Evolutionary conservation across 768 basidiomycete genomes (phyloP).

Genomic region (Bullera alba): DNA sequence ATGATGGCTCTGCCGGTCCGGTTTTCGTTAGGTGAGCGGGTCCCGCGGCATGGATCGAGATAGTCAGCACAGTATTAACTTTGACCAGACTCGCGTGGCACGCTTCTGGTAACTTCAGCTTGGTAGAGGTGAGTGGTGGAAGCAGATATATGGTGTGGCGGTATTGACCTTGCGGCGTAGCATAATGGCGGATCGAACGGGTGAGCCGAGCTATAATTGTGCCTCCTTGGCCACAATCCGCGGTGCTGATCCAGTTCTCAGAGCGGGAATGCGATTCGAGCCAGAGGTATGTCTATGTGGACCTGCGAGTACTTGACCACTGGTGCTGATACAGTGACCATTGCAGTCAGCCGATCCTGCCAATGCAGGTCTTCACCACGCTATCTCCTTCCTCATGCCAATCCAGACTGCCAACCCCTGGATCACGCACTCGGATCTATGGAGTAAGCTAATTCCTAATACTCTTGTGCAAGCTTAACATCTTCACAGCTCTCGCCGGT

Average conservation of each 20-base stretch:
- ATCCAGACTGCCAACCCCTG: slow-evolving; percentile 45
- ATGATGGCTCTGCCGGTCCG: slow-evolving; percentile 45
- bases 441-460: slow-evolving; percentile 29
- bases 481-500: slow-evolving; percentile 38
- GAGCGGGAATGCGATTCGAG: slow-evolving; percentile 43
- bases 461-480: background rate
- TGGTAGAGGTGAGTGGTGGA: slow-evolving; percentile 31
- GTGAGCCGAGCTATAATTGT: slow-evolving; percentile 6
- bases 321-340: background rate
- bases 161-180: slow-evolving; percentile 4
- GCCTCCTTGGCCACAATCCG: background rate
- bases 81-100: slow-evolving; percentile 44
- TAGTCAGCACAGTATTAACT: background rate
- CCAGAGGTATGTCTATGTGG: slow-evolving; percentile 28
- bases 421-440: slow-evolving; percentile 44
- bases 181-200: slow-evolving; percentile 44
- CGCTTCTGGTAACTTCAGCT: slow-evolving; percentile 43
- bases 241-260: slow-evolving; percentile 10
- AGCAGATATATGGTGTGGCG: background rate
- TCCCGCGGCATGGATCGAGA: slow-evolving; percentile 46
- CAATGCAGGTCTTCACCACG: slow-evolving; percentile 42
- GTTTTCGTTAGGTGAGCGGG: slow-evolving; percentile 39
- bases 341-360: slow-evolving; percentile 36
- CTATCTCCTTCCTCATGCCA: slow-evolving; percentile 45
- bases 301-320: no score